These are phyloP conservation scores for Coemansia furcata DNA, from an alignment of 192 early-diverging fungal species.

Conservation along the genomic window DNA sequence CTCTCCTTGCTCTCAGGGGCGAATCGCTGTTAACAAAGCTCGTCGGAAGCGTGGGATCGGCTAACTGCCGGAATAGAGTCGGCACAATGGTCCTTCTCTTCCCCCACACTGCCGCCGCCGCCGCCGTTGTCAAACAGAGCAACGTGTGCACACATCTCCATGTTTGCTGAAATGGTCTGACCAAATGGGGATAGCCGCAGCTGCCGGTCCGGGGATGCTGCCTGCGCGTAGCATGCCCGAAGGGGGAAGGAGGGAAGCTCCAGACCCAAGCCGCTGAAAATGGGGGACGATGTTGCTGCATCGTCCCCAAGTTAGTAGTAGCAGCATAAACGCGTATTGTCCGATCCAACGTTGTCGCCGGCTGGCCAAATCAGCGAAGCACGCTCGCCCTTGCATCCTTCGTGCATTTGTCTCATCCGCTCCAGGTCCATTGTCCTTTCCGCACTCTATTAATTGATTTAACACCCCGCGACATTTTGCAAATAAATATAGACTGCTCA, in stretches of 20 bases:
- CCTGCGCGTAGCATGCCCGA: not conserved
- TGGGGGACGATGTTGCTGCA: not conserved
- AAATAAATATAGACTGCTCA: not conserved
- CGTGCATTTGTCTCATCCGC: not conserved
- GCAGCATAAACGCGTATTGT: not conserved
- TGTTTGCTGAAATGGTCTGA: not conserved
- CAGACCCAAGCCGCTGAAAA: not conserved
- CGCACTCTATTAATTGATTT: not conserved
- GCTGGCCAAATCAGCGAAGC: not conserved
- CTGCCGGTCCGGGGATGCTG: constrained; percentile 1
- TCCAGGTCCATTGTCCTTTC: not conserved
- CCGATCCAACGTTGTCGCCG: not conserved
- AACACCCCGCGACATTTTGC: not conserved
- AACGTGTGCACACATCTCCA: not conserved
- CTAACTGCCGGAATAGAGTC: not conserved
- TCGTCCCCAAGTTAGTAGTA: not conserved
- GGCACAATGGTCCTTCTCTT: not conserved
- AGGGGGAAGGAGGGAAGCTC: not conserved
- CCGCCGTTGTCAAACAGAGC: not conserved
- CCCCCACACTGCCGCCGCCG: not conserved
- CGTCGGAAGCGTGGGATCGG: not conserved
- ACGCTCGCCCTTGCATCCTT: constrained; percentile 1
- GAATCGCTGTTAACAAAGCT: not conserved
- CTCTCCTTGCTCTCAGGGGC: not conserved
- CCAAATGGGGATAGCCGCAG: not conserved